These are phyloP conservation scores for Diaporthe helianthi DNA, from an alignment of 2,329 filamentous ascomycete species.

Conservation along the genomic window DNA sequence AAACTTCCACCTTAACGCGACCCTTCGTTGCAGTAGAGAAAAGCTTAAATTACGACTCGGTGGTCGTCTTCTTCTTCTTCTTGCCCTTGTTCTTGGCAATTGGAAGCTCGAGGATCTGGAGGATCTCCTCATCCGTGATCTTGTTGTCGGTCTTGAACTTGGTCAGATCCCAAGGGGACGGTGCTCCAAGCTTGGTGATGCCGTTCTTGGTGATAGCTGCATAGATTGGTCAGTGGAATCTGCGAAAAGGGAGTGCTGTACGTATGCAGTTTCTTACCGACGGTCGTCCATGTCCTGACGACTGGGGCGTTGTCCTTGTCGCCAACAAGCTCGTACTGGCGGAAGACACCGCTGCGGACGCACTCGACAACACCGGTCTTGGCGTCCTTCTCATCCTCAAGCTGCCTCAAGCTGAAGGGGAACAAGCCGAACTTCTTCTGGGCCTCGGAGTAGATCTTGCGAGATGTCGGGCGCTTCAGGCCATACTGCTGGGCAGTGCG, in stretches of 20 bases:
- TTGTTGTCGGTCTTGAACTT: constrained; percentile 97
- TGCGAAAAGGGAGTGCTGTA: no score
- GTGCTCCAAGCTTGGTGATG: constrained; percentile 81
- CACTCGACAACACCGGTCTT: constrained; percentile 96
- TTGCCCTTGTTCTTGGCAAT: constrained; percentile 86
- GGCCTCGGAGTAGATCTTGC: constrained; percentile 91
- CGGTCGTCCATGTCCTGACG: constrained; percentile 85
- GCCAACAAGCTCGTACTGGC: constrained; percentile 94
- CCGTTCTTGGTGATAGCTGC: constrained; percentile 97
- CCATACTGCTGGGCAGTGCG: constrained; percentile 91
- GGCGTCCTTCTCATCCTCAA: constrained; percentile 96
- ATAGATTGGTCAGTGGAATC: constrained; percentile 41
- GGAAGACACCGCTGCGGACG: constrained; percentile 88
- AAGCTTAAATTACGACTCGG: constrained; percentile 28
- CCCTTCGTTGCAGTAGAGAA: not conserved
- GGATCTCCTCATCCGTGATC: constrained; percentile 93
- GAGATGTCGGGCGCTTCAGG: constrained; percentile 91
- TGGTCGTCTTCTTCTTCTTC: constrained; percentile 74
- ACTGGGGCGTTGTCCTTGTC: constrained; percentile 90
- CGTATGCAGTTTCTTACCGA: constrained; percentile 69
- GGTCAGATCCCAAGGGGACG: constrained; percentile 76
- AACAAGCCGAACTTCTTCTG: constrained; percentile 98
- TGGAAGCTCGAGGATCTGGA: constrained; percentile 92
- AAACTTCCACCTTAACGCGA: not conserved
- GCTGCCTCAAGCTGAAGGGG: constrained; percentile 95